Conservation (phyloP, 352 stramenopile species). For the Aphanomyces cochlioides region DNA sequence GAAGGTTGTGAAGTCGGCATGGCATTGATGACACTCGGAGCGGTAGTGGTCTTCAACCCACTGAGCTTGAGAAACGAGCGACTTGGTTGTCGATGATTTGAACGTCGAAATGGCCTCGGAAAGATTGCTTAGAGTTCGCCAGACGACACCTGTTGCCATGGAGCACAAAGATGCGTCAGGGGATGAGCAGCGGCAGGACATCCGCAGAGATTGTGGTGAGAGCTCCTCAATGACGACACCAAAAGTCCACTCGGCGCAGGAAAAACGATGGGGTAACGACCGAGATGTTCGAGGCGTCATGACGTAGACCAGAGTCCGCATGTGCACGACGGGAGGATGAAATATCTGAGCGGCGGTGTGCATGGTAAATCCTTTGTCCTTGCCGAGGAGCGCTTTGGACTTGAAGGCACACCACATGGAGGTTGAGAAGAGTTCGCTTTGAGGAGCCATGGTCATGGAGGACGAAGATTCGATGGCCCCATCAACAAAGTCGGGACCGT, state of each 20-base stretch:
- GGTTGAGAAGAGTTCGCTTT: background rate
- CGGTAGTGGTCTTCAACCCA: constrained; percentile 85
- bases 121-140: constrained; percentile 1
- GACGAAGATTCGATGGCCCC: constrained; percentile 10
- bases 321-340: background rate
- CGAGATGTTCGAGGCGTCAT: background rate
- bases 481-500: constrained; percentile 22
- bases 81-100: background rate
- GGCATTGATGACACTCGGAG: constrained; percentile 82
- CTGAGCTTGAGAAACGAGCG: constrained; percentile 51
- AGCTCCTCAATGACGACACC: constrained; percentile 18
- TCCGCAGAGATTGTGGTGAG: constrained; percentile 1
- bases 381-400: constrained; percentile 9
- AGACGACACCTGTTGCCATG: constrained; percentile 1
- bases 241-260: constrained; percentile 1
- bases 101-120: constrained; percentile 1
- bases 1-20: constrained; percentile 82
- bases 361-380: constrained; percentile 23
- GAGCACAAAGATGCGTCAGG: background rate
- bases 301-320: constrained; percentile 6
- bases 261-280: background rate
- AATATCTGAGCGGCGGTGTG: constrained; percentile 1
- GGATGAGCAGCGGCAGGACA: constrained; percentile 16
- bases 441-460: background rate
- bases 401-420: constrained; percentile 16